A percentile compares a stretch with the other conserved stretches of the same genome.
phyloP scores from a whole-genome alignment of 805 yeast genomes.

The Yarrowia sp. region DNA sequence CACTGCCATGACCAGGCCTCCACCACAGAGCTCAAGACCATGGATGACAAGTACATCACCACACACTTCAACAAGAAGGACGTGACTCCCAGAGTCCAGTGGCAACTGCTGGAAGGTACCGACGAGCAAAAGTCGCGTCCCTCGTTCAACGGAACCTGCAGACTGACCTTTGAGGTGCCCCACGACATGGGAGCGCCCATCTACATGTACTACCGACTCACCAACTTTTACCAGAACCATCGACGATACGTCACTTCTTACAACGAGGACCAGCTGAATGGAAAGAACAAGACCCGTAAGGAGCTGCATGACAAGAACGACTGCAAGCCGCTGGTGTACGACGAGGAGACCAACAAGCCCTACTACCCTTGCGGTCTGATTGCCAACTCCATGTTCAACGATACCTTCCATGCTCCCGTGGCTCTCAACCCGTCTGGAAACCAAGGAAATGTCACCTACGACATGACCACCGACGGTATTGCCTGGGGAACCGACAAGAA shows the following conservation, averaged over 20 bases:
- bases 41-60: slow-evolving; percentile 54
- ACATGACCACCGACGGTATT: slow-evolving; percentile 65
- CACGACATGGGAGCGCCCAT: slow-evolving; percentile 71
- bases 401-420: slow-evolving; percentile 69
- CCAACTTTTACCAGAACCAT: slow-evolving; percentile 94
- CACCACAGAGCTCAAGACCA: slow-evolving; percentile 59
- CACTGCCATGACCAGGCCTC: slow-evolving; percentile 65
- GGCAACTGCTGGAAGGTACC: slow-evolving; percentile 61
- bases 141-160: slow-evolving; percentile 55
- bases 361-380: slow-evolving; percentile 95
- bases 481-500: slow-evolving; percentile 85
- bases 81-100: slow-evolving; percentile 54
- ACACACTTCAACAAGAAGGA: slow-evolving; percentile 65
- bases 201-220: slow-evolving; percentile 80
- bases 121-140: slow-evolving; percentile 47
- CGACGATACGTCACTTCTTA: slow-evolving; percentile 88
- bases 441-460: slow-evolving; percentile 48
- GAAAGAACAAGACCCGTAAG: slow-evolving; percentile 65
- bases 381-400: slow-evolving; percentile 92
- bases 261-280: slow-evolving; percentile 81
- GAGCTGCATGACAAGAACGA: slow-evolving; percentile 58
- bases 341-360: slow-evolving; percentile 59
- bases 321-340: slow-evolving; percentile 69
- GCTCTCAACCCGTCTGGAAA: slow-evolving; percentile 48
- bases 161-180: slow-evolving; percentile 75